Evolutionary conservation across 1,284 basidiomycete species (phyloP).

Genomic region (Waitea zeae): DNA sequence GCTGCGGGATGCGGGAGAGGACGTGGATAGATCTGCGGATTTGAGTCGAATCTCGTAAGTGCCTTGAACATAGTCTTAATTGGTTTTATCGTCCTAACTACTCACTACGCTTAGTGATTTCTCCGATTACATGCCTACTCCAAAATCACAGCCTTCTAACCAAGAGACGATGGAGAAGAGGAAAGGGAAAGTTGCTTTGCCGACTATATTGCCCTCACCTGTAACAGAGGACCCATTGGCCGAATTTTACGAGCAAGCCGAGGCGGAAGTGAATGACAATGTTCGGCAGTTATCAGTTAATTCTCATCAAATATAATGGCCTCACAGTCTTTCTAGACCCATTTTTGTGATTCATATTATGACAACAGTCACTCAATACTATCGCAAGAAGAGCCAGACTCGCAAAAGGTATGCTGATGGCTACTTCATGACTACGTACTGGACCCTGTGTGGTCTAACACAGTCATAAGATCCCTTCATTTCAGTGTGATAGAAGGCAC

Average conservation of each 20-base stretch:
- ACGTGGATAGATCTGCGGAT: not conserved
- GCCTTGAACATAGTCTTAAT: not conserved
- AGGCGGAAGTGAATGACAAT: constrained; percentile 21
- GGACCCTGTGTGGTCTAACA: not conserved
- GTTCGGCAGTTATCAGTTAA: no score
- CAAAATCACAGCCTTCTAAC: no score
- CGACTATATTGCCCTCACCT: constrained; percentile 10
- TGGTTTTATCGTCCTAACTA: not conserved
- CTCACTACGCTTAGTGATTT: not conserved
- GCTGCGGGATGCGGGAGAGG: not conserved
- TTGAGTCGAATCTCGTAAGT: not conserved
- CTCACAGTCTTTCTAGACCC: no score
- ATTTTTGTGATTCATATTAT: not conserved
- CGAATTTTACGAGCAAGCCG: constrained; percentile 41
- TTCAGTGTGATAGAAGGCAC: constrained; percentile 14
- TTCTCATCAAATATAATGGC: no score
- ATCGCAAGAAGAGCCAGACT: not conserved
- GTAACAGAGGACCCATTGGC: constrained; percentile 34
- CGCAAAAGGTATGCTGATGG: not conserved
- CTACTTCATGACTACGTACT: not conserved
- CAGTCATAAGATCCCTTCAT: not conserved
- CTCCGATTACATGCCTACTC: no score
- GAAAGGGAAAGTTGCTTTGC: no score
- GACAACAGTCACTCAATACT: not conserved
- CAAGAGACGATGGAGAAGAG: no score